Conservation (phyloP, 2,329 filamentous ascomycete species). For the Fusarium hainanense region DNA sequence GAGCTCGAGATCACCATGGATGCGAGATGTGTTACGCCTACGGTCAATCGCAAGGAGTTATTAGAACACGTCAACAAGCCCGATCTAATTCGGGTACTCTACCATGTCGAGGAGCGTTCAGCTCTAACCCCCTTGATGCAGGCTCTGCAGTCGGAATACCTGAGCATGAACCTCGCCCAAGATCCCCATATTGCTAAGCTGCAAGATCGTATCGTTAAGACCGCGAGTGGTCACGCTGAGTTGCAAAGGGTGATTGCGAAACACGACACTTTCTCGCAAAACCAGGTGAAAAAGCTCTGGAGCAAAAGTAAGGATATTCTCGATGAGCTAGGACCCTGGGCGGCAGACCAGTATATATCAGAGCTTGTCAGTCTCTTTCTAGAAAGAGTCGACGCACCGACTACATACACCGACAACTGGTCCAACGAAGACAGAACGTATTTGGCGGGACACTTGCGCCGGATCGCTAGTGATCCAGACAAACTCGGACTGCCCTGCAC, state of each 20-base stretch:
- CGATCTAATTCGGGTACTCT: constrained; percentile 56
- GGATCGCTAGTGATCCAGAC: constrained; percentile 45
- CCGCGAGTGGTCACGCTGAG: constrained; percentile 53
- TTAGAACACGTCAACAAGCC: constrained; percentile 76
- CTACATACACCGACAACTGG: constrained; percentile 54
- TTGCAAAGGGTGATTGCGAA: constrained; percentile 56
- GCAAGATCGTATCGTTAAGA: constrained; percentile 49
- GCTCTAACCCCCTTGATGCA: constrained; percentile 54
- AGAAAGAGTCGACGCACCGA: constrained; percentile 29
- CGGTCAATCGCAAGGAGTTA: constrained; percentile 74
- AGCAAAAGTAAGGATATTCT: constrained; percentile 63
- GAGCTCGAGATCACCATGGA: constrained; percentile 76
- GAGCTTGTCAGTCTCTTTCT: constrained; percentile 56
- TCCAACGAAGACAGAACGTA: constrained; percentile 66
- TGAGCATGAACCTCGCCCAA: constrained; percentile 63
- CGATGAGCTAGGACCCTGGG: constrained; percentile 73
- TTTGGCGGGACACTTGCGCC: constrained; percentile 59
- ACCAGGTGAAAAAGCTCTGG: constrained; percentile 67
- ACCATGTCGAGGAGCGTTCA: constrained; percentile 30
- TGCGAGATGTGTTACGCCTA: constrained; percentile 75
- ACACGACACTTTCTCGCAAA: constrained; percentile 62
- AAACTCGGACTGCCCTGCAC: constrained; percentile 21
- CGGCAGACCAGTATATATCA: constrained; percentile 72
- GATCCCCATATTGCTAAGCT: constrained; percentile 71
- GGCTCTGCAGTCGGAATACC: constrained; percentile 56